Conservation (phyloP, 2,329 filamentous ascomycete species). For the Neospermospora avenae region DNA sequence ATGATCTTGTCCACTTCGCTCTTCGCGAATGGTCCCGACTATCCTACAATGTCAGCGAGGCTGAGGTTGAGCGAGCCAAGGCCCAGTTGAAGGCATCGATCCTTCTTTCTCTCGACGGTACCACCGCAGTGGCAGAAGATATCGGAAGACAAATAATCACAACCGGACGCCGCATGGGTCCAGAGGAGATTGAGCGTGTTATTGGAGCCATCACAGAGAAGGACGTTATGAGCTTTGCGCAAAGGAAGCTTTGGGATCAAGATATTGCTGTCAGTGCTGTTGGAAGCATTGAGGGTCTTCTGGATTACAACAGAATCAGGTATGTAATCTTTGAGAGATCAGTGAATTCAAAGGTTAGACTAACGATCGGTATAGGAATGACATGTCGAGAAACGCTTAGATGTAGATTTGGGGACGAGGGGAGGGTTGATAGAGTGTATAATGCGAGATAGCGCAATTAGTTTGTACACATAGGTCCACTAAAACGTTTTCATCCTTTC, state of each 20-base stretch:
- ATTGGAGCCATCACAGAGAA: constrained; percentile 89
- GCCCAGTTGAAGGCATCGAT: constrained; percentile 98
- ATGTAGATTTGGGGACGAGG: constrained; percentile 18
- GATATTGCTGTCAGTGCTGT: constrained; percentile 93
- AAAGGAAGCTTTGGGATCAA: constrained; percentile 95
- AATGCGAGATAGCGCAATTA: constrained; percentile 32
- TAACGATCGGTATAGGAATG: constrained; percentile 48
- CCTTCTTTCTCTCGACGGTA: constrained; percentile 94
- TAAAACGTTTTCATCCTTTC: constrained; percentile 21
- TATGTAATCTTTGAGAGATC: constrained; percentile 48
- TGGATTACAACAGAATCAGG: constrained; percentile 75
- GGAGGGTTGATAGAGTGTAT: constrained; percentile 34
- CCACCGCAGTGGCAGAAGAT: constrained; percentile 95
- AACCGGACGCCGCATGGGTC: constrained; percentile 85
- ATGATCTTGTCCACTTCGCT: constrained; percentile 97
- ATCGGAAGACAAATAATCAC: constrained; percentile 98
- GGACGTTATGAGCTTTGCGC: constrained; percentile 95
- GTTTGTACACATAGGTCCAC: constrained; percentile 35
- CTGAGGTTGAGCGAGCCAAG: constrained; percentile 97
- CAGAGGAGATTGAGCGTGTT: constrained; percentile 90
- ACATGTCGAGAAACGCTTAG: constrained; percentile 75
- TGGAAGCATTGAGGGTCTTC: constrained; percentile 79
- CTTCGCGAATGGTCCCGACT: constrained; percentile 98
- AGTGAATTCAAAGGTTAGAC: constrained; percentile 42
- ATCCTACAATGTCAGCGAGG: constrained; percentile 79